Evolutionary conservation across 2,329 filamentous ascomycete species (phyloP).

Genomic region (Alternaria consortialis): DNA sequence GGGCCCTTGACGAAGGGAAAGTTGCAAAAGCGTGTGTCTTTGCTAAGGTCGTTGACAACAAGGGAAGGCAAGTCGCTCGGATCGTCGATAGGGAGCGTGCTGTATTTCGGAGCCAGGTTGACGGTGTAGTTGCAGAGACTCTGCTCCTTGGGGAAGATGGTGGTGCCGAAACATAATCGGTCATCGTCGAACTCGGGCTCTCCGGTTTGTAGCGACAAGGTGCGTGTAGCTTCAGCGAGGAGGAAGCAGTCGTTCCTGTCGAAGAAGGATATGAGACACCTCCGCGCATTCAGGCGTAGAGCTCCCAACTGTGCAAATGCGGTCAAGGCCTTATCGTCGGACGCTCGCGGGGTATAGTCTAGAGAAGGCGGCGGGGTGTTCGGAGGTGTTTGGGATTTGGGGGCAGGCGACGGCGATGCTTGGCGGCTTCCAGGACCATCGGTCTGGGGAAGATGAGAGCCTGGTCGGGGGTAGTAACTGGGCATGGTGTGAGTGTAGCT

Average conservation of each 20-base stretch:
- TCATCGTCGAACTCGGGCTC: constrained; percentile 39
- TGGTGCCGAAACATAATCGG: constrained; percentile 45
- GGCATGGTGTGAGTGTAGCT: constrained; percentile 11
- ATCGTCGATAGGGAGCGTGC: constrained; percentile 27
- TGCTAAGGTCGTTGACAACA: constrained; percentile 44
- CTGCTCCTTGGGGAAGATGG: constrained; percentile 43
- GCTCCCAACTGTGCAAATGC: constrained; percentile 52
- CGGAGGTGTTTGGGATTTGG: constrained; percentile 23
- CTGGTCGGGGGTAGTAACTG: constrained; percentile 29
- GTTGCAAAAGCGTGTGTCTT: constrained; percentile 52
- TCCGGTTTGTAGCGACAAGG: constrained; percentile 40
- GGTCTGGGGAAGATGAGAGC: constrained; percentile 39
- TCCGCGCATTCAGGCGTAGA: constrained; percentile 47
- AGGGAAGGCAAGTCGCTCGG: constrained; percentile 35
- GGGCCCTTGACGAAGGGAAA: constrained; percentile 44
- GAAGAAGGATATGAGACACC: constrained; percentile 52
- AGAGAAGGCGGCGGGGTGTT: constrained; percentile 22
- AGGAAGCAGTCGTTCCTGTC: constrained; percentile 50
- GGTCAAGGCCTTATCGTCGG: constrained; percentile 48
- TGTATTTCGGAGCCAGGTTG: constrained; percentile 34
- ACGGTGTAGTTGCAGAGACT: constrained; percentile 49
- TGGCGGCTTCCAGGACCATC: constrained; percentile 29
- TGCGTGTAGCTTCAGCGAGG: constrained; percentile 47
- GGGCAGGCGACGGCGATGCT: constrained; percentile 26
- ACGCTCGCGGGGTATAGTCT: constrained; percentile 22